Evolutionary conservation across 306 rosid species (phyloP).

Genomic region (Sicyos baderoa): DNA sequence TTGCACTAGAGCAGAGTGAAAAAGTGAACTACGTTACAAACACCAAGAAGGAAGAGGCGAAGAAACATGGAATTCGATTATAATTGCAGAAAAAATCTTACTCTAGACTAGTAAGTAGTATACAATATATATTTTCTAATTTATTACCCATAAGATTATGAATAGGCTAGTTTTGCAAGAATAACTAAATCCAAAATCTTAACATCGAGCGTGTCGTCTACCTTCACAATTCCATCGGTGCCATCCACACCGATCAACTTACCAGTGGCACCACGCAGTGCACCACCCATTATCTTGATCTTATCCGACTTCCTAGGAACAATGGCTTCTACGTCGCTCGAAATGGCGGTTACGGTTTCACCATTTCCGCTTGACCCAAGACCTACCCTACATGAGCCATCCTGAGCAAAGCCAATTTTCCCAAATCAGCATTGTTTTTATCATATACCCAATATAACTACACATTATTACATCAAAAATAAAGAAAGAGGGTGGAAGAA

Average conservation of each 20-base stretch:
- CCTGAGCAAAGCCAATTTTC: slow-evolving; percentile 41
- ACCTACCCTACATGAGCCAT: slow-evolving; percentile 67
- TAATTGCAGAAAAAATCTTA: background rate
- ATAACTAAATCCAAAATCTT: slow-evolving; percentile 77
- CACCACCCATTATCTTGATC: slow-evolving; percentile 82
- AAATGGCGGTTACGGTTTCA: slow-evolving; percentile 50
- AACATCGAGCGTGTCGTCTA: slow-evolving; percentile 86
- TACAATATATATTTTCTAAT: background rate
- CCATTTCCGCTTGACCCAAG: slow-evolving; percentile 72
- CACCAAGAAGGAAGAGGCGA: background rate
- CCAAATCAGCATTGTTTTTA: background rate
- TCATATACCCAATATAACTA: background rate
- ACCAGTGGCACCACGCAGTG: slow-evolving; percentile 80
- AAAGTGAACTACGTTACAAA: too few species aligned
- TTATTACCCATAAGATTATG: background rate
- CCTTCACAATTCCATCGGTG: slow-evolving; percentile 90
- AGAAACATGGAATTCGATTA: background rate
- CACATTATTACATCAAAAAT: background rate
- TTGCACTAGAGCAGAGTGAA: too few species aligned
- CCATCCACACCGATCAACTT: slow-evolving; percentile 98
- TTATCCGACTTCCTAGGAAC: slow-evolving; percentile 75
- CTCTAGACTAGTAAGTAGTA: slow-evolving; percentile 15
- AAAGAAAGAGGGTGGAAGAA: background rate
- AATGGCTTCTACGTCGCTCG: slow-evolving; percentile 68
- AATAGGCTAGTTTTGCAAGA: slow-evolving; percentile 76